These are phyloP conservation scores for Metschnikowia noctiluminum DNA, from an alignment of 805 yeast genomes.

Conservation along the genomic window DNA sequence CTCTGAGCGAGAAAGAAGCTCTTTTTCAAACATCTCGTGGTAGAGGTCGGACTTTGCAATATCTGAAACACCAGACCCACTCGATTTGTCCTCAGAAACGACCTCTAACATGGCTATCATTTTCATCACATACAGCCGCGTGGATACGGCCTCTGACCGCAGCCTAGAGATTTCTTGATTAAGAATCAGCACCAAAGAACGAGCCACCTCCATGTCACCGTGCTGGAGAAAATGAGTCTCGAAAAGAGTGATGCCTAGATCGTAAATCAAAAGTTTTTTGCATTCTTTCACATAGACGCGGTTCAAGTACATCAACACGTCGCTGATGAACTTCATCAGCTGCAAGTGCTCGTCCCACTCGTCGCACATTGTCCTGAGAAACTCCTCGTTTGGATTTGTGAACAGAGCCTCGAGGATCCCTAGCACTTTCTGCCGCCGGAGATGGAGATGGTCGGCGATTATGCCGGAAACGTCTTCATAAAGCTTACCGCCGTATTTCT, in stretches of 20 bases:
- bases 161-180: constrained; percentile 54
- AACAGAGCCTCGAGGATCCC: constrained; percentile 12
- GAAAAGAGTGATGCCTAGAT: constrained; percentile 68
- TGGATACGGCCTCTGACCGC: constrained; percentile 50
- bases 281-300: constrained; percentile 76
- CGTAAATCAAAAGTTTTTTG: constrained; percentile 62
- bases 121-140: constrained; percentile 57
- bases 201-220: constrained; percentile 49
- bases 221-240: constrained; percentile 55
- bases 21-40: constrained; percentile 62
- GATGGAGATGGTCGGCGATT: constrained; percentile 45
- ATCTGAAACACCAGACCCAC: constrained; percentile 17
- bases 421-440: constrained; percentile 20
- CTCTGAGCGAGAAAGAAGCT: constrained; percentile 51
- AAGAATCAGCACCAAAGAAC: constrained; percentile 44
- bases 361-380: constrained; percentile 33
- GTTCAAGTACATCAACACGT: constrained; percentile 82
- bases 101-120: constrained; percentile 70
- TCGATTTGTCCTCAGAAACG: constrained; percentile 38
- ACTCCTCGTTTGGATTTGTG: constrained; percentile 25
- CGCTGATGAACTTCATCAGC: constrained; percentile 75
- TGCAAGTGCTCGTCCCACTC: constrained; percentile 74
- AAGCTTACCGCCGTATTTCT: constrained; percentile 62
- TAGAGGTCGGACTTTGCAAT: constrained; percentile 49
- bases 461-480: constrained; percentile 57